phyloP scores from a whole-genome alignment of 2,329 filamentous ascomycete genomes.

The Penicillium hordei region DNA sequence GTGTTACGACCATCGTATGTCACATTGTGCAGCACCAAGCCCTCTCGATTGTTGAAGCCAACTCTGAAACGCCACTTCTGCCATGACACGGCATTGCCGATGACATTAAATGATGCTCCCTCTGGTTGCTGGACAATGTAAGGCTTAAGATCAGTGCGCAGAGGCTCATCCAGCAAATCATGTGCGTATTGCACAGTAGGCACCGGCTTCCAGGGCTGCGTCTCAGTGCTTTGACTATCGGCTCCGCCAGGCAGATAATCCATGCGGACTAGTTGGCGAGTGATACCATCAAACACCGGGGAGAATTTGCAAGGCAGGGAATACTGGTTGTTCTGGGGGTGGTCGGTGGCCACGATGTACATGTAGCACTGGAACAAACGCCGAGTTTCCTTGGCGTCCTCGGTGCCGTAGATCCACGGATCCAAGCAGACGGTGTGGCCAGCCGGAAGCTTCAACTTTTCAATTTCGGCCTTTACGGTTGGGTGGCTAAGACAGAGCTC shows the following conservation, averaged over 20 bases:
- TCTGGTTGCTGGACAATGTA: constrained; percentile 65
- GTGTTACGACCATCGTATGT: constrained; percentile 62
- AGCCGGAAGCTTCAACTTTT: constrained; percentile 59
- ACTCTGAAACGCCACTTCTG: constrained; percentile 66
- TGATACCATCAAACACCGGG: constrained; percentile 56
- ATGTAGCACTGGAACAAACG: constrained; percentile 45
- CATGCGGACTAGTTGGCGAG: constrained; percentile 65
- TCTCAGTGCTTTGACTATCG: constrained; percentile 58
- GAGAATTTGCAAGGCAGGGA: constrained; percentile 39
- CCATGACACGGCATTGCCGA: constrained; percentile 60
- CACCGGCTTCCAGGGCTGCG: constrained; percentile 58
- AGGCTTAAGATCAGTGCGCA: constrained; percentile 65
- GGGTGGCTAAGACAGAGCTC: constrained; percentile 56
- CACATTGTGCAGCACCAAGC: constrained; percentile 67
- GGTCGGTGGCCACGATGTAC: constrained; percentile 38
- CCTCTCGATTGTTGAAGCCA: constrained; percentile 64
- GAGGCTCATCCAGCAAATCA: constrained; percentile 65
- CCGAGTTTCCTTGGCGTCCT: constrained; percentile 40
- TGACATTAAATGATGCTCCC: constrained; percentile 61
- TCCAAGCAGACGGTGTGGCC: constrained; percentile 59
- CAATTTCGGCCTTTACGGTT: constrained; percentile 58
- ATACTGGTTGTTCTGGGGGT: constrained; percentile 42
- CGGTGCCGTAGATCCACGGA: constrained; percentile 68
- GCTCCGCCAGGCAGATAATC: constrained; percentile 67
- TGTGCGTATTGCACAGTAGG: constrained; percentile 56